Evolutionary conservation across 495 filamentous ascomycete genomes (phyloP).

Genomic region (Bacidia gigantensis): DNA sequence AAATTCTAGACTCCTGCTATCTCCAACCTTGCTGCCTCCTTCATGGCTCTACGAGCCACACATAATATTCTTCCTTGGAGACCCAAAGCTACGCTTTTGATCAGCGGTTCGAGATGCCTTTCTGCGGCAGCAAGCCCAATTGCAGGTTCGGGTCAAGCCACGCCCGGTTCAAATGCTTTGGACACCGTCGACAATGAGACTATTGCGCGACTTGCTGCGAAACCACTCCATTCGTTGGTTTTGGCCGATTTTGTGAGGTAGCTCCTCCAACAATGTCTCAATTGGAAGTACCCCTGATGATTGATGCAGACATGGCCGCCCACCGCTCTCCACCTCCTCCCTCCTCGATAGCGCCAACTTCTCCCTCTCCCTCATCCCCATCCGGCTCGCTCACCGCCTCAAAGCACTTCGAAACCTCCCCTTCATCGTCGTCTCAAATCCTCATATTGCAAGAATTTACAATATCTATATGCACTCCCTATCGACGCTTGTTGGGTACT

Average conservation of each 20-base stretch:
- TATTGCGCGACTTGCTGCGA: conserved; percentile 61
- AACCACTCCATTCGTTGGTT: conserved; percentile 66
- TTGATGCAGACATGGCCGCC: conserved; percentile 62
- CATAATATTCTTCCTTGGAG: background rate
- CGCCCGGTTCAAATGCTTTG: conserved; percentile 14
- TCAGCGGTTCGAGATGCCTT: background rate
- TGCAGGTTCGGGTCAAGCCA: background rate
- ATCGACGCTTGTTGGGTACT: conserved; percentile 75
- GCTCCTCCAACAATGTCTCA: conserved; percentile 1
- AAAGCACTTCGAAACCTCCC: conserved; percentile 84
- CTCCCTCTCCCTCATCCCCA: conserved; percentile 80
- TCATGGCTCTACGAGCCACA: conserved; percentile 3
- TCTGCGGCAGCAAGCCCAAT: background rate
- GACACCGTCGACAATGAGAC: conserved; percentile 48
- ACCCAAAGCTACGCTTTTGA: background rate
- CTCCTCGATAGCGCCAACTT: conserved; percentile 86
- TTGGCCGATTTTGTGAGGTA: conserved; percentile 81
- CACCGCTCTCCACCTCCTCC: conserved; percentile 65
- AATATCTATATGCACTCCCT: conserved; percentile 88
- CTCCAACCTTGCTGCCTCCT: too few species aligned
- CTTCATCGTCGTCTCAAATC: conserved; percentile 94
- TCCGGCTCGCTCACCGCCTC: conserved; percentile 88
- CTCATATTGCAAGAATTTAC: conserved; percentile 83
- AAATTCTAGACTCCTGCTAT: too few species aligned
- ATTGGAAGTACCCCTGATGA: background rate